These are phyloP conservation scores for Teunomyces tritomae DNA, from an alignment of 805 yeast species.

Conservation along the genomic window DNA sequence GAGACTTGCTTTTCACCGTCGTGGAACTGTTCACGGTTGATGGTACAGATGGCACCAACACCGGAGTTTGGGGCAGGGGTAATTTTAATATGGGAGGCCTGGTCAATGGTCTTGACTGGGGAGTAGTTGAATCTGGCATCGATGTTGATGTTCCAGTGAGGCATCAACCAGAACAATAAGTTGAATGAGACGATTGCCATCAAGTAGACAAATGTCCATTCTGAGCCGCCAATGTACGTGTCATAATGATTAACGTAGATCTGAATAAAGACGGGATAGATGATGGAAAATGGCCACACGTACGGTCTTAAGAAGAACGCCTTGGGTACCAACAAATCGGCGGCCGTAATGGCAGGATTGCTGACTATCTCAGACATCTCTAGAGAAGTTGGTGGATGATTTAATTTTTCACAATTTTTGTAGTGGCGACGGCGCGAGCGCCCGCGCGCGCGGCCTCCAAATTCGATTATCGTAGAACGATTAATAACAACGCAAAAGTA, in stretches of 20 bases:
- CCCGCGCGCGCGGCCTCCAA: neutral
- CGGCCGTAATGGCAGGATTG: conserved; percentile 67
- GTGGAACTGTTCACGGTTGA: conserved; percentile 52
- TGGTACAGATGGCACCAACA: conserved; percentile 70
- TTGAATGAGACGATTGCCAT: conserved; percentile 74
- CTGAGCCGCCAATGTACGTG: conserved; percentile 77
- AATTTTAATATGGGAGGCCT: conserved; percentile 72
- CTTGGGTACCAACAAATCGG: conserved; percentile 73
- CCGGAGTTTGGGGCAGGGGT: conserved; percentile 86
- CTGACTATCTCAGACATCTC: conserved; percentile 51
- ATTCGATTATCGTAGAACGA: neutral
- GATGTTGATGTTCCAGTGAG: conserved; percentile 86
- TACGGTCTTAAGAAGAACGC: conserved; percentile 64
- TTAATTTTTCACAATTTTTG: conserved; percentile 3
- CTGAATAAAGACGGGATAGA: conserved; percentile 73
- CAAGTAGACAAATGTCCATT: conserved; percentile 92
- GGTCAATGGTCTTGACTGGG: conserved; percentile 48
- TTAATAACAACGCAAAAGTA: too few relatives aligned
- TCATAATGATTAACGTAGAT: conserved; percentile 72
- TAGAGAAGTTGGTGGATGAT: conserved; percentile 1
- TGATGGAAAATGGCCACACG: conserved; percentile 73
- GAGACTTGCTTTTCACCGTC: conserved; percentile 63
- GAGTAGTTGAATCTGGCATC: conserved; percentile 68
- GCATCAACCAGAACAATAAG: conserved; percentile 77
- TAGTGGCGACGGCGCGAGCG: conserved; percentile 3